Evolutionary conservation across 2,329 filamentous ascomycete species (phyloP), one percentile per base, ranked within the genome.

Genomic region (Byssothecium circinans): DNA sequence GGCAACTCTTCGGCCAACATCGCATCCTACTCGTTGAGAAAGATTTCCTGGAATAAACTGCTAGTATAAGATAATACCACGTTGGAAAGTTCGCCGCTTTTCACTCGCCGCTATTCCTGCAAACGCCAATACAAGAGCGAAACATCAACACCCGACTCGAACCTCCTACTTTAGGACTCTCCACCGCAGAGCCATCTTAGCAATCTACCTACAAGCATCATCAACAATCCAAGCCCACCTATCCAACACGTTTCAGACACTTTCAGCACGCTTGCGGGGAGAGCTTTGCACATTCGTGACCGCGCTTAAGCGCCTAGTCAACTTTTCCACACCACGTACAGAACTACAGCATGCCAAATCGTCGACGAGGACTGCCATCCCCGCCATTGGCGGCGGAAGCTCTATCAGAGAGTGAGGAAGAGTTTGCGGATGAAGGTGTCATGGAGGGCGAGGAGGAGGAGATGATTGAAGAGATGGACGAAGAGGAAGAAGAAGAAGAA

Each of bases 341-440:
- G 14, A n/a, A 5, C 12, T 12, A 8, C 29, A 32, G 14, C 29
- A 32, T 32, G 29, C 7, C 29, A 32, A 14, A 25, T 19, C 43
- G 43, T 22, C 43, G 43, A 15, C n/a, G 43, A 27, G 36, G 8
- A 18, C 36, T n/a, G 15, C 43, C 43, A 5, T 17, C 29, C 7
- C 42, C 22, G 5, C 27, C 14, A 18, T 30, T 35, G 7, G 25
- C 43, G 8, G 18, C 35, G 10, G 34, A 39, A 35, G 36, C 43
- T 4, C 33, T 40, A 11, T 40, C 36, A 4, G 43, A 45, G 8
- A 45, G 43, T 23, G 43, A 45, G 3, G 43, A 35, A 25, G 43
- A 45, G 14, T 45, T 23, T 41, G 43, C 15, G 2, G 41, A 43
- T 7, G 35, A 41, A 45, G 35, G 19, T 33, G 22, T 8, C 18